Conservation (phyloP, 805 yeast species). For the Lipomyces spencermartinsiae region DNA sequence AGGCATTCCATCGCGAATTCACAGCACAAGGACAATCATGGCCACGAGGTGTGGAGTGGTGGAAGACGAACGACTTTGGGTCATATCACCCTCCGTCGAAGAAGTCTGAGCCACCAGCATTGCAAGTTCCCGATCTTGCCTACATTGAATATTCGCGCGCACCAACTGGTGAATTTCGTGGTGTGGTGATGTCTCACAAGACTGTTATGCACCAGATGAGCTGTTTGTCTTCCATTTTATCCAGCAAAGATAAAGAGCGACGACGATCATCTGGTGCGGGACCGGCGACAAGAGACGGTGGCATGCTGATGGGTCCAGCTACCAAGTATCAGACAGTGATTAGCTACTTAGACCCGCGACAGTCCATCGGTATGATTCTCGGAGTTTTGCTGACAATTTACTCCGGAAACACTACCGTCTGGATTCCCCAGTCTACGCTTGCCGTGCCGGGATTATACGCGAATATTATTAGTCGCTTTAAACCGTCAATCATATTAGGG, state of each 20-base stretch:
- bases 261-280: constrained; percentile 8
- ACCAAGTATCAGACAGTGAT: constrained; percentile 61
- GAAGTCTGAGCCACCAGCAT: constrained; percentile 64
- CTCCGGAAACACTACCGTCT: constrained; percentile 79
- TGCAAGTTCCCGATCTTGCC: constrained; percentile 82
- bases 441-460: constrained; percentile 88
- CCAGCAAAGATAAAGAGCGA: constrained; percentile 44
- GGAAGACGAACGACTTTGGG: constrained; percentile 91
- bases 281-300: constrained; percentile 11
- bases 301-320: constrained; percentile 35
- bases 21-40: constrained; percentile 58
- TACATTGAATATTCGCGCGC: constrained; percentile 91
- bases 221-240: constrained; percentile 69
- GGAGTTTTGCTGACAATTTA: constrained; percentile 83
- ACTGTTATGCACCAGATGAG: constrained; percentile 89
- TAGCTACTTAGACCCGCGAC: constrained; percentile 70
- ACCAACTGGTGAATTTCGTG: constrained; percentile 88
- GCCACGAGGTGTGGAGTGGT: constrained; percentile 76
- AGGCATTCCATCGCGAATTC: constrained; percentile 70
- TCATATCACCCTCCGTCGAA: constrained; percentile 63
- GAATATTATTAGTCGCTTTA: constrained; percentile 69
- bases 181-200: constrained; percentile 90
- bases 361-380: constrained; percentile 83
- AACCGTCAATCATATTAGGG: constrained; percentile 76
- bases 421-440: constrained; percentile 77